These are phyloP conservation scores for Eucalyptus sp. DNA, from an alignment of 345 rosid genomes.

Conservation along the genomic window DNA sequence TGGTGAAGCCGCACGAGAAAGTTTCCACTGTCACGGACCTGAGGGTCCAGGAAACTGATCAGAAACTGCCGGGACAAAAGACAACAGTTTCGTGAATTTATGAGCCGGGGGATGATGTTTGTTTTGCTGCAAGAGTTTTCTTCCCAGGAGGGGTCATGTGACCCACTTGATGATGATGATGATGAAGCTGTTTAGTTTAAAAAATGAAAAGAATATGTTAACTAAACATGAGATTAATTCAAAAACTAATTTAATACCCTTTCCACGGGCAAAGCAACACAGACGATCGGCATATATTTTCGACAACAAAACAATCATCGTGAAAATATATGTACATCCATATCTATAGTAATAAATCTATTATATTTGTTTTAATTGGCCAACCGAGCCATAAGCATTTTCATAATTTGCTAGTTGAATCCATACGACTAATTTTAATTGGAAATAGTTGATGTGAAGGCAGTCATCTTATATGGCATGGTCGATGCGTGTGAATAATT, in stretches of 20 bases:
- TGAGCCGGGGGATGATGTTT: background rate
- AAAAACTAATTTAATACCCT: background rate
- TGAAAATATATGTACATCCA: background rate
- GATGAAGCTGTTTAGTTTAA: background rate
- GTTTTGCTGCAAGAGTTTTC: background rate
- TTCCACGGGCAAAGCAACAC: background rate
- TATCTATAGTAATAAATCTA: background rate
- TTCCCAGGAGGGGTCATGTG: background rate
- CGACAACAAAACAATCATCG: background rate
- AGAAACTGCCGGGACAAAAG: background rate
- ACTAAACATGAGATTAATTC: background rate
- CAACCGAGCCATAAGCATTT: accelerated
- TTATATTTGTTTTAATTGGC: too few species aligned
- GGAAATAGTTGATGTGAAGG: background rate
- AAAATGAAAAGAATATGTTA: background rate
- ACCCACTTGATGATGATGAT: background rate
- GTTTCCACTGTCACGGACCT: background rate
- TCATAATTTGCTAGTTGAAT: too few species aligned
- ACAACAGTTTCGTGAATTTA: background rate
- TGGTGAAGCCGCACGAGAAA: background rate
- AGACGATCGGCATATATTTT: background rate
- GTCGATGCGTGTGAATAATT: accelerated
- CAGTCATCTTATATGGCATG: too few species aligned
- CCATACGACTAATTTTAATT: accelerated
- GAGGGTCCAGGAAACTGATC: background rate